A percentile compares a stretch with the other conserved stretches of the same genome.
phyloP scores from a whole-genome alignment of 2,329 filamentous ascomycete species.

The Herpotrichia juniperi region DNA sequence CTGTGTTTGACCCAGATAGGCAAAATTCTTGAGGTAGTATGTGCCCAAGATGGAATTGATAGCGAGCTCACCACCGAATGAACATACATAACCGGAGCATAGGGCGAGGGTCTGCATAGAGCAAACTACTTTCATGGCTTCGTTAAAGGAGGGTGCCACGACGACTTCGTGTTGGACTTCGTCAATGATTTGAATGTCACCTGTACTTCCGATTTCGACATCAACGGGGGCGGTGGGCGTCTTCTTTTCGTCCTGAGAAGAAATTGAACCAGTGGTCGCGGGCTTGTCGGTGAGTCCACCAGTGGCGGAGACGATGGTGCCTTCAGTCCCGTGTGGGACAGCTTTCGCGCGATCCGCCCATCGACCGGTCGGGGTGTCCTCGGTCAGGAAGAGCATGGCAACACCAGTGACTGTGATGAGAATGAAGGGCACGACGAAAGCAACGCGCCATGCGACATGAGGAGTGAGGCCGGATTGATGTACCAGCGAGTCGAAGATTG shows the following conservation, averaged over 20 bases:
- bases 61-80: slow-evolving; percentile 65
- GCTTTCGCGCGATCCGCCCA: slow-evolving; percentile 75
- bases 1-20: slow-evolving; percentile 59
- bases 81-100: slow-evolving; percentile 63
- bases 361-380: slow-evolving; percentile 81
- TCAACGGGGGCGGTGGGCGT: slow-evolving; percentile 25
- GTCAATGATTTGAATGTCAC: slow-evolving; percentile 60
- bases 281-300: slow-evolving; percentile 55
- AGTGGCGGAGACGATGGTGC: slow-evolving; percentile 58
- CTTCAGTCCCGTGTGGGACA: slow-evolving; percentile 59
- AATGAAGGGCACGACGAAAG: slow-evolving; percentile 83
- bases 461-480: slow-evolving; percentile 62
- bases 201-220: slow-evolving; percentile 54
- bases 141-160: slow-evolving; percentile 64
- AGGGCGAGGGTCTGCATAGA: slow-evolving; percentile 63
- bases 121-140: slow-evolving; percentile 65
- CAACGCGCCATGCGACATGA: slow-evolving; percentile 80
- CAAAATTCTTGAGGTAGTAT: slow-evolving; percentile 65
- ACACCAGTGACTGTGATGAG: slow-evolving; percentile 71
- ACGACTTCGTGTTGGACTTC: slow-evolving; percentile 66
- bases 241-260: slow-evolving; percentile 49
- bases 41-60: slow-evolving; percentile 66
- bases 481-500: slow-evolving; percentile 80
- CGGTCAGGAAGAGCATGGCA: slow-evolving; percentile 74
- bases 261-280: slow-evolving; percentile 38